Evolutionary conservation across 139 green algal genomes (phyloP).

Genomic region (Trebouxia sp.): DNA sequence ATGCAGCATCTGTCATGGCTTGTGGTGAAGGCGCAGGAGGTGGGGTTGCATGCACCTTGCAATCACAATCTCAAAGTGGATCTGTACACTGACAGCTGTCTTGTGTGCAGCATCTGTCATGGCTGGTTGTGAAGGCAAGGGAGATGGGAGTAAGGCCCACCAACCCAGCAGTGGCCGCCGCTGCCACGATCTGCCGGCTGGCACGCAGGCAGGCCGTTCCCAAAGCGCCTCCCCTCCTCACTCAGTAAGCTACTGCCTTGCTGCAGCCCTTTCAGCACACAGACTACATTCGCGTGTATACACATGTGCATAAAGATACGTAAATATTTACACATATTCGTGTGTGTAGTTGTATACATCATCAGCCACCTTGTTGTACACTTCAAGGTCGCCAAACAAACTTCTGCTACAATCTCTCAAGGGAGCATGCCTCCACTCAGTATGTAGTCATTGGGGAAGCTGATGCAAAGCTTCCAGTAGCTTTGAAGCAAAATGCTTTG

Average conservation of each 20-base stretch:
- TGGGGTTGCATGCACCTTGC: not conserved
- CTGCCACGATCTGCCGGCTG: constrained; percentile 16
- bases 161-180: constrained; percentile 18
- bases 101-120: constrained; percentile 13
- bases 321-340: not conserved
- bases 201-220: not conserved
- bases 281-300: no score
- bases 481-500: no score
- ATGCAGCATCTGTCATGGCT: not conserved
- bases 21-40: not conserved
- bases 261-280: not conserved
- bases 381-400: no score
- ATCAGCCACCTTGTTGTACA: not conserved
- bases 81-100: not conserved
- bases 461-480: no score
- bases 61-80: not conserved
- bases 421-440: no score
- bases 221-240: not conserved
- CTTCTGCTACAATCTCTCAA: no score
- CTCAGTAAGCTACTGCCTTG: constrained; percentile 1
- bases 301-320: not conserved
- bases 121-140: constrained; percentile 23
- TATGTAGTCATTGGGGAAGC: no score
- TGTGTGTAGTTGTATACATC: not conserved
- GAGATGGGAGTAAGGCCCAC: constrained; percentile 1